Percentiles rank a stretch among this genome's conserved stretches.
These are phyloP conservation scores for Fusarium sp. DNA, from an alignment of 2,329 filamentous ascomycete genomes.

Conservation along the genomic window DNA sequence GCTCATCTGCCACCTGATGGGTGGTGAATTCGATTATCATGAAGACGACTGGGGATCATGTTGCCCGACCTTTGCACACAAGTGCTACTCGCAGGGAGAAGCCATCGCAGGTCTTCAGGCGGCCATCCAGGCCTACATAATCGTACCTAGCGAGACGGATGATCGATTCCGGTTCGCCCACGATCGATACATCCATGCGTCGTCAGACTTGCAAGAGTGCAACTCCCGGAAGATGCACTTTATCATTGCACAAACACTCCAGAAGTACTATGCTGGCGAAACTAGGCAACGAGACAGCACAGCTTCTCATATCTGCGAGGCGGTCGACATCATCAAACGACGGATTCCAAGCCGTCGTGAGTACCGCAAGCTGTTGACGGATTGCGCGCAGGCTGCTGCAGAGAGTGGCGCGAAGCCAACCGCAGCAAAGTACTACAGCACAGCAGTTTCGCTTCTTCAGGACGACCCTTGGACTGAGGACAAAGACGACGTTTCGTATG, in stretches of 20 bases:
- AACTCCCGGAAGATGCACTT: conserved; percentile 88
- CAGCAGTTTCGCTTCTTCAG: conserved; percentile 83
- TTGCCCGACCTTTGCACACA: conserved; percentile 37
- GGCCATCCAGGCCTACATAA: conserved; percentile 82
- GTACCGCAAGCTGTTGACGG: conserved; percentile 81
- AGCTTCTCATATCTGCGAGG: conserved; percentile 84
- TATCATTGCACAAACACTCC: conserved; percentile 83
- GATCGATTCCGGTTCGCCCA: conserved; percentile 91
- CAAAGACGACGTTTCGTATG: conserved; percentile 80
- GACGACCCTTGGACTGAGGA: conserved; percentile 80
- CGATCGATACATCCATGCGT: conserved; percentile 85
- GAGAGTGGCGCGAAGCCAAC: conserved; percentile 87
- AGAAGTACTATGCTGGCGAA: conserved; percentile 76
- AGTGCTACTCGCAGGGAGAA: conserved; percentile 71
- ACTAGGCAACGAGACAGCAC: conserved; percentile 76
- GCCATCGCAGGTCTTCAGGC: conserved; percentile 84
- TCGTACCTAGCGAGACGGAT: conserved; percentile 85
- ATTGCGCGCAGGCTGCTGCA: conserved; percentile 81
- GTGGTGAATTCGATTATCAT: conserved; percentile 75
- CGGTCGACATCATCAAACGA: conserved; percentile 78
- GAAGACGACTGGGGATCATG: conserved; percentile 59
- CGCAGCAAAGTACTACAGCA: conserved; percentile 83
- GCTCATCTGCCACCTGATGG: conserved; percentile 81
- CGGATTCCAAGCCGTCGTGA: conserved; percentile 70
- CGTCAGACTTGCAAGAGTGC: conserved; percentile 76